Conservation (phyloP, 805 yeast species). For the Kodamaea fukazawae region DNA sequence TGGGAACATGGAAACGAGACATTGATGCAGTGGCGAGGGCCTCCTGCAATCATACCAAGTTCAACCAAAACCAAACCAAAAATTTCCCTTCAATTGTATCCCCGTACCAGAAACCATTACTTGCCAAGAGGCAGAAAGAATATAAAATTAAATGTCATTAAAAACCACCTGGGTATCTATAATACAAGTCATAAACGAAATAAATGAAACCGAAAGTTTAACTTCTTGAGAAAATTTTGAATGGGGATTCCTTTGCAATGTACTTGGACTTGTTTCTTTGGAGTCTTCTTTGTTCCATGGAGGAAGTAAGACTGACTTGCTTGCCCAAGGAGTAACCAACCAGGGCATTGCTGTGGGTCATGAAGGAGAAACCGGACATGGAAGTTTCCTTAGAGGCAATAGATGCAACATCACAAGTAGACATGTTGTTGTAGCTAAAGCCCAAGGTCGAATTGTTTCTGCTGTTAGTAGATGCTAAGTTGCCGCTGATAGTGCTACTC, state of each 20-base stretch:
- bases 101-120: background rate
- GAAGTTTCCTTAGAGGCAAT: slow-evolving; percentile 1
- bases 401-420: slow-evolving; percentile 3
- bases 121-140: slow-evolving; percentile 4
- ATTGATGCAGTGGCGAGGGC: background rate
- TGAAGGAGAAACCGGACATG: slow-evolving; percentile 10
- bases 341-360: slow-evolving; percentile 6
- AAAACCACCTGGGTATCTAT: slow-evolving; percentile 8
- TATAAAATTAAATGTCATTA: slow-evolving; percentile 1
- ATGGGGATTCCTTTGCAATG: slow-evolving; percentile 6
- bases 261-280: slow-evolving; percentile 4
- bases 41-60: background rate
- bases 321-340: slow-evolving; percentile 1
- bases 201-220: background rate
- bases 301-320: slow-evolving; percentile 3
- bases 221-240: slow-evolving; percentile 7
- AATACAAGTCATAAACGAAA: slow-evolving; percentile 6
- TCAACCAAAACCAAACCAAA: too few relatives aligned
- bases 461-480: background rate
- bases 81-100: too few relatives aligned
- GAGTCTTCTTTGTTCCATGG: slow-evolving; percentile 1
- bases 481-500: background rate
- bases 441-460: background rate
- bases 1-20: background rate
- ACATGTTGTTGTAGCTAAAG: slow-evolving; percentile 3